These are phyloP conservation scores for Yamadazyma scolyti DNA, from an alignment of 805 yeast genomes.

Conservation along the genomic window DNA sequence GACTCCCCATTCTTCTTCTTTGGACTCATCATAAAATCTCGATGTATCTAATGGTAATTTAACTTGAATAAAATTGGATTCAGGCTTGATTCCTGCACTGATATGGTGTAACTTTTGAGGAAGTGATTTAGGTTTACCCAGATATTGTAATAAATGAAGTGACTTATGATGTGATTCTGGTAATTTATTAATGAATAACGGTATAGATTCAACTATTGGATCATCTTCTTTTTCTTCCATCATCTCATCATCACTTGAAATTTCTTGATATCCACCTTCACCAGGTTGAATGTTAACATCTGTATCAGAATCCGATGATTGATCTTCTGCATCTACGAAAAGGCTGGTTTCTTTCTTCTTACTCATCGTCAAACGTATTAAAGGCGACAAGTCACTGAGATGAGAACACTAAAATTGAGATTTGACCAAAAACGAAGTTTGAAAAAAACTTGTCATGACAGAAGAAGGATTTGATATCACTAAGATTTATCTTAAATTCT, in stretches of 20 bases:
- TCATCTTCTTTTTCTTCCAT: constrained; percentile 21
- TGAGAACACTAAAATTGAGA: neutral
- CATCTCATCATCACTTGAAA: constrained; percentile 6
- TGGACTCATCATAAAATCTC: constrained; percentile 62
- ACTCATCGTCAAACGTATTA: constrained; percentile 2
- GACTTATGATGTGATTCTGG: constrained; percentile 21
- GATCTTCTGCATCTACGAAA: constrained; percentile 2
- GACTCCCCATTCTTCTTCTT: constrained; percentile 62
- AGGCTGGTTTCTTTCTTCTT: constrained; percentile 2
- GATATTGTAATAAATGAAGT: constrained; percentile 41
- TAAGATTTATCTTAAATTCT: constrained; percentile 70
- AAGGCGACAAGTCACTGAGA: neutral
- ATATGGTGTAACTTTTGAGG: constrained; percentile 24
- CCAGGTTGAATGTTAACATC: neutral
- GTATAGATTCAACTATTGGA: constrained; percentile 38
- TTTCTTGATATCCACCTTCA: neutral
- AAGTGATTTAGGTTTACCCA: constrained; percentile 47
- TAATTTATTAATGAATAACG: constrained; percentile 26
- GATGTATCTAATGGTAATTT: constrained; percentile 70
- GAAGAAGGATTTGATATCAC: constrained; percentile 65
- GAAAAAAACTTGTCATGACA: constrained; percentile 6
- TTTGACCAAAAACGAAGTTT: no score
- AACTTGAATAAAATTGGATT: constrained; percentile 64
- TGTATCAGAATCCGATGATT: constrained; percentile 1
- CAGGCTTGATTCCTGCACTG: constrained; percentile 53